These are phyloP conservation scores for Geosmithia flava DNA, from an alignment of 2,329 filamentous ascomycete genomes.

Conservation along the genomic window DNA sequence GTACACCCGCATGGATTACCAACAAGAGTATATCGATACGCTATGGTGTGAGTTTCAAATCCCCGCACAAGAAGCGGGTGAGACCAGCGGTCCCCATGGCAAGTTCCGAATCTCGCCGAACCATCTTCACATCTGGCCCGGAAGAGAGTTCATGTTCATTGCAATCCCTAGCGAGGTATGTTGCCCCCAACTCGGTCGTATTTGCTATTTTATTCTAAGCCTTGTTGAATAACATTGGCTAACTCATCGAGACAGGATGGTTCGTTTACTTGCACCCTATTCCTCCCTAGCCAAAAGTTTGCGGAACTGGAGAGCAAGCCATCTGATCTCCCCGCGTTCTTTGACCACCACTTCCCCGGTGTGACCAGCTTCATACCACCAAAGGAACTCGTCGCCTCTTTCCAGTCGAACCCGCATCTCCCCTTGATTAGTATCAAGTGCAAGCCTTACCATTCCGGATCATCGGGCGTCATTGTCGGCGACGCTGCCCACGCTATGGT, in stretches of 20 bases:
- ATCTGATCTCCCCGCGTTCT: constrained; percentile 54
- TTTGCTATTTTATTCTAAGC: not conserved
- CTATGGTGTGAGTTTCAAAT: constrained; percentile 96
- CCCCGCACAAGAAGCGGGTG: constrained; percentile 28
- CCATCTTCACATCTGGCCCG: constrained; percentile 96
- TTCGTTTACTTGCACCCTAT: constrained; percentile 90
- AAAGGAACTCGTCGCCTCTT: constrained; percentile 59
- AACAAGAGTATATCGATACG: constrained; percentile 91
- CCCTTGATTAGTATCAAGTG: constrained; percentile 93
- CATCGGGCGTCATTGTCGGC: constrained; percentile 72
- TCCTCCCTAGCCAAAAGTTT: constrained; percentile 65
- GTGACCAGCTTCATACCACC: constrained; percentile 62
- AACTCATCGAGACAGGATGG: constrained; percentile 48
- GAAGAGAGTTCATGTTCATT: constrained; percentile 94
- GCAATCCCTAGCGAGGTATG: constrained; percentile 65
- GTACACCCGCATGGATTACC: constrained; percentile 77
- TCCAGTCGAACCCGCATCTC: constrained; percentile 72
- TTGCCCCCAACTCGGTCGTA: not conserved
- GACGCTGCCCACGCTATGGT: constrained; percentile 98
- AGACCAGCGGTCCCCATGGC: constrained; percentile 15
- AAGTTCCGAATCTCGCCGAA: constrained; percentile 77
- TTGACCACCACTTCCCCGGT: constrained; percentile 76
- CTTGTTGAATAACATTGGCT: not conserved
- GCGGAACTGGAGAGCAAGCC: constrained; percentile 51
- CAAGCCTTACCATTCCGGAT: constrained; percentile 69